Evolutionary conservation across 805 yeast species (phyloP).

Genomic region (Candida dajiaensis): DNA sequence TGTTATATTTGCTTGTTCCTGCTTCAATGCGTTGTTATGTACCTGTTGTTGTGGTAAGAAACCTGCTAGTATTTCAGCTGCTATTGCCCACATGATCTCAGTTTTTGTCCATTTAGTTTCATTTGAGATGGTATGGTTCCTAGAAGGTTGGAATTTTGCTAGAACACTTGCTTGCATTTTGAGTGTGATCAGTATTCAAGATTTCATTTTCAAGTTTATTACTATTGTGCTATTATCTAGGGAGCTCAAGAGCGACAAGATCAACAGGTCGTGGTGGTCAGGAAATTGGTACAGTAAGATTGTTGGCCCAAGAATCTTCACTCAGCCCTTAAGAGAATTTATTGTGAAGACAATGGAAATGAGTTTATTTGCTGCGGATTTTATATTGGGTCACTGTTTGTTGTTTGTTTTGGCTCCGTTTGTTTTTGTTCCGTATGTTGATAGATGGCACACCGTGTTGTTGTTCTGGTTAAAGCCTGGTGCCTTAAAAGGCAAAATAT

Average conservation of each 20-base stretch:
- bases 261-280: conserved; percentile 76
- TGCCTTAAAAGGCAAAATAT: conserved; percentile 30
- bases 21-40: conserved; percentile 43
- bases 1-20: conserved; percentile 37
- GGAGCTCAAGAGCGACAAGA: conserved; percentile 53
- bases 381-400: conserved; percentile 51
- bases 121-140: conserved; percentile 59
- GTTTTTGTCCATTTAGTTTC: conserved; percentile 46
- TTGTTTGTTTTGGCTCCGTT: conserved; percentile 56
- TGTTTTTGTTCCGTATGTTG: conserved; percentile 56
- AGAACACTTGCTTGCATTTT: conserved; percentile 58
- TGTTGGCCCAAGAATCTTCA: conserved; percentile 52
- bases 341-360: conserved; percentile 59
- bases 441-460: conserved; percentile 60
- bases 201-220: conserved; percentile 46
- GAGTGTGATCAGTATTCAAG: conserved; percentile 49
- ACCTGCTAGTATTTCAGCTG: conserved; percentile 51
- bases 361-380: conserved; percentile 63
- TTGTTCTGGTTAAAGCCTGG: conserved; percentile 64
- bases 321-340: conserved; percentile 63
- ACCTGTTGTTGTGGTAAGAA: conserved; percentile 32
- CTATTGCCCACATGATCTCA: conserved; percentile 46
- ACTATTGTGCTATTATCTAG: conserved; percentile 49
- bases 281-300: conserved; percentile 64
- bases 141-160: conserved; percentile 63